These are phyloP conservation scores for Aspergillus intermedius DNA, from an alignment of 2,329 filamentous ascomycete species.

Conservation along the genomic window DNA sequence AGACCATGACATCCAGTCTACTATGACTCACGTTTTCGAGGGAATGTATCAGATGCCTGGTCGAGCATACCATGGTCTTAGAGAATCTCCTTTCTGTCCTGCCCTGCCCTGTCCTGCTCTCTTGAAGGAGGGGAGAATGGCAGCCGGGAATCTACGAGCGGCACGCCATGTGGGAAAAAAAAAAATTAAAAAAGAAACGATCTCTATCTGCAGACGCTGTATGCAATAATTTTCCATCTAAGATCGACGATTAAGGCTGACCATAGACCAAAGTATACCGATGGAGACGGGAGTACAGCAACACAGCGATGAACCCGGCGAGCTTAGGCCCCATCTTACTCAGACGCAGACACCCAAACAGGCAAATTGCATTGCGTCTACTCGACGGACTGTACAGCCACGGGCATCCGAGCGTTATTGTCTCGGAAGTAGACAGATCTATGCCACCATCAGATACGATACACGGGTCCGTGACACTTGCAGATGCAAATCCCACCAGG, in stretches of 20 bases:
- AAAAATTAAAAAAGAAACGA: not conserved
- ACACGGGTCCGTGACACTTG: conserved; percentile 22
- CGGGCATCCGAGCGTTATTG: conserved; percentile 14
- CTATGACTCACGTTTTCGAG: conserved; percentile 18
- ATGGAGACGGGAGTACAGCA: not conserved
- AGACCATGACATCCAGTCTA: conserved; percentile 11
- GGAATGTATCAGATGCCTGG: conserved; percentile 16
- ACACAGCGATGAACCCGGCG: not conserved
- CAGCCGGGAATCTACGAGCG: not conserved
- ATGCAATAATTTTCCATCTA: not conserved
- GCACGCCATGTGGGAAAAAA: not conserved
- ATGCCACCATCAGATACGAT: conserved; percentile 2
- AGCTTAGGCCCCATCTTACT: not conserved
- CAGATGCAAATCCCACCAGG: conserved; percentile 4
- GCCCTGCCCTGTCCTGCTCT: not conserved
- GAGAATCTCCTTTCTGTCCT: conserved; percentile 5
- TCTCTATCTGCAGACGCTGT: conserved; percentile 1
- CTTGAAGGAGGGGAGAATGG: not conserved
- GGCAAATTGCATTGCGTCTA: not conserved
- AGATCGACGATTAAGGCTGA: conserved; percentile 1
- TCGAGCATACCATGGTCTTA: conserved; percentile 12
- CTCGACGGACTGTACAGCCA: not conserved
- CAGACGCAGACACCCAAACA: not conserved
- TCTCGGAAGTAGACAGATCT: conserved; percentile 3
- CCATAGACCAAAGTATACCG: not conserved